Evolutionary conservation across 2,329 filamentous ascomycete species (phyloP).

Genomic region (Plectosphaerella cucumerina): DNA sequence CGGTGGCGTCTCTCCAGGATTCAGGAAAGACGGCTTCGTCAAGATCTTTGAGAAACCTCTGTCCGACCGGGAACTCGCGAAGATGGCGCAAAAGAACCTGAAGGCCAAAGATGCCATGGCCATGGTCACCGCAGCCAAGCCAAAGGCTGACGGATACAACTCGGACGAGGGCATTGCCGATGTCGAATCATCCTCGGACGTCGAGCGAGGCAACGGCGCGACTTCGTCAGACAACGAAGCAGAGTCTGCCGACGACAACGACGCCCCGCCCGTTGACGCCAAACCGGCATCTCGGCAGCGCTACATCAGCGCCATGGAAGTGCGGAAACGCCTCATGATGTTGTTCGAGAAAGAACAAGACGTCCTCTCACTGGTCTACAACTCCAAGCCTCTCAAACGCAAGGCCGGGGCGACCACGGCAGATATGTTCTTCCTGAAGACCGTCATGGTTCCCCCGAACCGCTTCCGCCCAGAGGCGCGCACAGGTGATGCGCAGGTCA

Average conservation of each 20-base stretch:
- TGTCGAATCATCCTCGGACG: constrained; percentile 49
- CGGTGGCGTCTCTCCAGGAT: constrained; percentile 70
- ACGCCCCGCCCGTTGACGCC: constrained; percentile 27
- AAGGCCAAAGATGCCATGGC: constrained; percentile 68
- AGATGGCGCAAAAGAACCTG: constrained; percentile 68
- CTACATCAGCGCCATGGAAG: constrained; percentile 80
- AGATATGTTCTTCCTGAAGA: constrained; percentile 92
- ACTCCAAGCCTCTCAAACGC: constrained; percentile 61
- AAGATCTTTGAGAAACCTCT: constrained; percentile 91
- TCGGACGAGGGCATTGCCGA: constrained; percentile 69
- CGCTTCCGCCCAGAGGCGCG: constrained; percentile 83
- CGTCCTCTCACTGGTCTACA: constrained; percentile 79
- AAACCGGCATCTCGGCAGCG: constrained; percentile 49
- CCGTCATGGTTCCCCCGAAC: constrained; percentile 86
- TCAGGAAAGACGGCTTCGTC: constrained; percentile 83
- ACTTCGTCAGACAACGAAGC: constrained; percentile 35
- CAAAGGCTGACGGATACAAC: constrained; percentile 36
- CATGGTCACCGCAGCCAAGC: constrained; percentile 40
- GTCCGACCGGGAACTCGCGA: constrained; percentile 67
- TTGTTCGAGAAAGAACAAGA: constrained; percentile 87
- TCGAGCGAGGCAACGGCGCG: constrained; percentile 35
- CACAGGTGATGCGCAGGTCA: constrained; percentile 74
- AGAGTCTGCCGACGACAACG: constrained; percentile 22
- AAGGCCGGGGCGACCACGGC: constrained; percentile 57
- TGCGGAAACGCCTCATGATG: constrained; percentile 70